Evolutionary conservation across 2,329 filamentous ascomycete genomes (phyloP).

Genomic region (Penicillium italicum): DNA sequence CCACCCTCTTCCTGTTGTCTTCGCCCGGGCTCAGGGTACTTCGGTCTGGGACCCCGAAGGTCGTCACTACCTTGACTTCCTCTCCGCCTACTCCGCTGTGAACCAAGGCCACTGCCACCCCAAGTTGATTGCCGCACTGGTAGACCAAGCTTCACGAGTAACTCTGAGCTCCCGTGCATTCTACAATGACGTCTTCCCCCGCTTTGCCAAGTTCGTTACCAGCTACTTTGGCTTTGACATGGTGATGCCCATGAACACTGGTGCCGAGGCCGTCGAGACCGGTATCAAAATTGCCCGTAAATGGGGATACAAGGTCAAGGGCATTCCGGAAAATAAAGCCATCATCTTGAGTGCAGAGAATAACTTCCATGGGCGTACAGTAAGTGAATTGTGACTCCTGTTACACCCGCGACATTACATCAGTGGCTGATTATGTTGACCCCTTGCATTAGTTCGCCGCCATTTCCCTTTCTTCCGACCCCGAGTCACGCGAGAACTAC

Average conservation of each 20-base stretch:
- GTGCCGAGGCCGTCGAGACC: conserved; percentile 93
- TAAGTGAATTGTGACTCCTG: conserved; percentile 47
- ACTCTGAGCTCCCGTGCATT: conserved; percentile 93
- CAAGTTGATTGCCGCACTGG: conserved; percentile 84
- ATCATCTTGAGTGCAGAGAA: conserved; percentile 78
- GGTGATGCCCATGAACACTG: conserved; percentile 98
- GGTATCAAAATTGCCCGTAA: conserved; percentile 94
- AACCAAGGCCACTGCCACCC: conserved; percentile 99
- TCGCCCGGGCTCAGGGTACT: conserved; percentile 77
- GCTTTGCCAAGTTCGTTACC: conserved; percentile 90
- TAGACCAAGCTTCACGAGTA: conserved; percentile 81
- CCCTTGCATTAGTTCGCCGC: conserved; percentile 68
- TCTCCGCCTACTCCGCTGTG: conserved; percentile 95
- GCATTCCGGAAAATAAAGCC: conserved; percentile 78
- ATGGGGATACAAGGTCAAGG: conserved; percentile 97
- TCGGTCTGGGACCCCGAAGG: conserved; percentile 97
- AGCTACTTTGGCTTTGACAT: conserved; percentile 91
- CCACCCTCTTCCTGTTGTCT: conserved; percentile 92
- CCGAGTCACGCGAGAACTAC: conserved; percentile 94
- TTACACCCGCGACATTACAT: neutral
- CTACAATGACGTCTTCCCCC: conserved; percentile 96
- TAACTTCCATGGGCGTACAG: conserved; percentile 95
- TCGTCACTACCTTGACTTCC: conserved; percentile 92
- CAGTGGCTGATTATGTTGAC: neutral
- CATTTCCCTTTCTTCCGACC: conserved; percentile 91